Conservation (phyloP, 2,329 filamentous ascomycete genomes). For the Microcera coccophila region DNA sequence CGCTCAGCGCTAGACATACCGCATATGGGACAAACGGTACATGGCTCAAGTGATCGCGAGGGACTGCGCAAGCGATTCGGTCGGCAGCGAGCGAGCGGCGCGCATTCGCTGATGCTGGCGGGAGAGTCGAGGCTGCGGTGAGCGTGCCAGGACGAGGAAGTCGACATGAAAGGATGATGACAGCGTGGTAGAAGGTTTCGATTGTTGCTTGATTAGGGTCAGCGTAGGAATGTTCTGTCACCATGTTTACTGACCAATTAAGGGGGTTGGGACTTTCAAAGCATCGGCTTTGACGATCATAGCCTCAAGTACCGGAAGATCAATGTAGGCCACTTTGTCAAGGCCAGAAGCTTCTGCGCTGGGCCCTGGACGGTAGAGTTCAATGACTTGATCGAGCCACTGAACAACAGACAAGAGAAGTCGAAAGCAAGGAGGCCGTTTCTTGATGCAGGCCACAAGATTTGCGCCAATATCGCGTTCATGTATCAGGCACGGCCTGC, state of each 20-base stretch:
- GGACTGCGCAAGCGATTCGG: slow-evolving; percentile 53
- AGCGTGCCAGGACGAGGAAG: slow-evolving; percentile 41
- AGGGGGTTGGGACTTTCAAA: slow-evolving; percentile 43
- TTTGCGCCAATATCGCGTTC: slow-evolving; percentile 56
- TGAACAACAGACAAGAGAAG: slow-evolving; percentile 52
- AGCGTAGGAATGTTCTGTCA: slow-evolving; percentile 17
- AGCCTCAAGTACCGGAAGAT: slow-evolving; percentile 54
- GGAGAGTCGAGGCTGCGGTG: slow-evolving; percentile 41
- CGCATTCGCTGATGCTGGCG: slow-evolving; percentile 49
- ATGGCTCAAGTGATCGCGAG: slow-evolving; percentile 48
- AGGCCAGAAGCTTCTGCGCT: slow-evolving; percentile 38
- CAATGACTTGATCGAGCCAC: slow-evolving; percentile 56
- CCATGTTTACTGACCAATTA: slow-evolving; percentile 50
- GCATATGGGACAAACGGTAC: slow-evolving; percentile 60
- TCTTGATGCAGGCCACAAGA: slow-evolving; percentile 47
- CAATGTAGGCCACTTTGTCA: slow-evolving; percentile 46
- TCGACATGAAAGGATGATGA: slow-evolving; percentile 61
- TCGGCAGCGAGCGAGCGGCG: slow-evolving; percentile 56
- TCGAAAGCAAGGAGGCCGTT: slow-evolving; percentile 52
- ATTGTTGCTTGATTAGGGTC: slow-evolving; percentile 47
- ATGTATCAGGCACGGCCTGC: slow-evolving; percentile 56
- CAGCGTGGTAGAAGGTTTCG: slow-evolving; percentile 61
- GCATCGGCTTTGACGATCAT: slow-evolving; percentile 54
- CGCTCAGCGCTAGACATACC: slow-evolving; percentile 57
- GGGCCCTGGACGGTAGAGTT: slow-evolving; percentile 54